These are phyloP conservation scores for Leucosporidium scottii DNA, from an alignment of 768 basidiomycete genomes.

Conservation along the genomic window DNA sequence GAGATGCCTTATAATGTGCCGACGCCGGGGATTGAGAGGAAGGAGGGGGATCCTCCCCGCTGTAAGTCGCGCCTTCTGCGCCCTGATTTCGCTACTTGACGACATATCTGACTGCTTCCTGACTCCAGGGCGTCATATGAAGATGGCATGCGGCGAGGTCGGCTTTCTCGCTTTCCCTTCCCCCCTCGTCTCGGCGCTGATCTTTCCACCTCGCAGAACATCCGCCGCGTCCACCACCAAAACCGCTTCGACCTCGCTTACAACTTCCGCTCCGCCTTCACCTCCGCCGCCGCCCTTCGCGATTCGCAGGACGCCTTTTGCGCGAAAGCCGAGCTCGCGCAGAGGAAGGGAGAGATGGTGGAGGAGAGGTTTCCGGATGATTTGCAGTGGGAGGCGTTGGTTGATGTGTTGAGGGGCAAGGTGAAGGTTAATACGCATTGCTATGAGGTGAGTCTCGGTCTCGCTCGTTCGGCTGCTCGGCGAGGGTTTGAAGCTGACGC, in stretches of 20 bases:
- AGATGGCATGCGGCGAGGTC: conserved; percentile 50
- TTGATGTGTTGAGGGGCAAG: conserved; percentile 33
- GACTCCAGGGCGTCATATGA: conserved; percentile 12
- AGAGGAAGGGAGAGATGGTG: conserved; percentile 49
- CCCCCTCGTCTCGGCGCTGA: conserved; percentile 6
- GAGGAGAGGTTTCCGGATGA: conserved; percentile 59
- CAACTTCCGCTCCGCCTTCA: conserved; percentile 47
- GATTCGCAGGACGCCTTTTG: conserved; percentile 65
- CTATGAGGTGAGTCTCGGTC: conserved; percentile 17
- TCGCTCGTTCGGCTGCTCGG: background rate
- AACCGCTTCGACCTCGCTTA: conserved; percentile 38
- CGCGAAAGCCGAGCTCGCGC: conserved; percentile 47
- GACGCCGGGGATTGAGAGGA: conserved; percentile 44
- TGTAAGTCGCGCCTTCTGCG: background rate
- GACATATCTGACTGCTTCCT: no score
- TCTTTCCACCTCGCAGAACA: background rate
- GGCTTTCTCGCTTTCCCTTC: conserved; percentile 10
- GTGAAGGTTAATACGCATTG: conserved; percentile 29
- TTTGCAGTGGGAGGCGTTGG: conserved; percentile 31
- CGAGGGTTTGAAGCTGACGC: background rate
- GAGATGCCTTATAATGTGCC: conserved; percentile 62
- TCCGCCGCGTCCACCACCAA: conserved; percentile 43
- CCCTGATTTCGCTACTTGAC: background rate
- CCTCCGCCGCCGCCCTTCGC: conserved; percentile 60
- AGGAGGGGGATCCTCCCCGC: conserved; percentile 45